Evolutionary conservation across 2,329 filamentous ascomycete species (phyloP).

Genomic region (Ceratocystis destructans): DNA sequence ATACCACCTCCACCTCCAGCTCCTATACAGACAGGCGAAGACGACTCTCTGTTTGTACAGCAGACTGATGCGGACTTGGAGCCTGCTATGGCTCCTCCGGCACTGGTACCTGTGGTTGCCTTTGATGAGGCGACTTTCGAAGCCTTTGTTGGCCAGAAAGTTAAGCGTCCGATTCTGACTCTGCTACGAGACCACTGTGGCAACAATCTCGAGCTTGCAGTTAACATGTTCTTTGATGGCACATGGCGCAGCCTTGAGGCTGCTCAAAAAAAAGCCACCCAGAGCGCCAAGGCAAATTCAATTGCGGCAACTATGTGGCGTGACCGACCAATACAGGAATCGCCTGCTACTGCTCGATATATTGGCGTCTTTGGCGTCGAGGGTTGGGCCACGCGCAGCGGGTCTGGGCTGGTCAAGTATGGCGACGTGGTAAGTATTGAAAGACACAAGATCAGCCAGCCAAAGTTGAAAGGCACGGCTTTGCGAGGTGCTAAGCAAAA

Average conservation of each 20-base stretch:
- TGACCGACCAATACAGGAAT: constrained; percentile 21
- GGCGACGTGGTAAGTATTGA: constrained; percentile 79
- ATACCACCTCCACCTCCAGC: not conserved
- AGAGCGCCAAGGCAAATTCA: constrained; percentile 3
- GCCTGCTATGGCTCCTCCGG: not conserved
- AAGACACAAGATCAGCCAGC: constrained; percentile 47
- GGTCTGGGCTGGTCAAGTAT: constrained; percentile 58
- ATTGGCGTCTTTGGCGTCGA: constrained; percentile 84
- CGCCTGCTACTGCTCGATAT: constrained; percentile 41
- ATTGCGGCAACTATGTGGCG: constrained; percentile 9
- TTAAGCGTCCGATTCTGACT: constrained; percentile 35
- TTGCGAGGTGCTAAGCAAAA: constrained; percentile 47
- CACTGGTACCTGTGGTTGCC: constrained; percentile 21
- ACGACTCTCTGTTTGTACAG: constrained; percentile 14
- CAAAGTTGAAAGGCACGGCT: constrained; percentile 25
- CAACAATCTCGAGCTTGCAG: constrained; percentile 45
- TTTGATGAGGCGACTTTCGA: constrained; percentile 49
- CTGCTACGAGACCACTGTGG: constrained; percentile 42
- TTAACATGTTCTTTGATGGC: constrained; percentile 58
- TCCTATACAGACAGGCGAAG: not conserved
- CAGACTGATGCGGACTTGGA: not conserved
- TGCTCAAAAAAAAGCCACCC: constrained; percentile 6
- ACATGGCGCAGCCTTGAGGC: constrained; percentile 35
- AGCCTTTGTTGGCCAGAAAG: constrained; percentile 44
- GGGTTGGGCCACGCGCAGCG: constrained; percentile 84